Base-by-base conservation (phyloP, 306 rosid genomes). In the Vigna reflexopilosa region DNA sequence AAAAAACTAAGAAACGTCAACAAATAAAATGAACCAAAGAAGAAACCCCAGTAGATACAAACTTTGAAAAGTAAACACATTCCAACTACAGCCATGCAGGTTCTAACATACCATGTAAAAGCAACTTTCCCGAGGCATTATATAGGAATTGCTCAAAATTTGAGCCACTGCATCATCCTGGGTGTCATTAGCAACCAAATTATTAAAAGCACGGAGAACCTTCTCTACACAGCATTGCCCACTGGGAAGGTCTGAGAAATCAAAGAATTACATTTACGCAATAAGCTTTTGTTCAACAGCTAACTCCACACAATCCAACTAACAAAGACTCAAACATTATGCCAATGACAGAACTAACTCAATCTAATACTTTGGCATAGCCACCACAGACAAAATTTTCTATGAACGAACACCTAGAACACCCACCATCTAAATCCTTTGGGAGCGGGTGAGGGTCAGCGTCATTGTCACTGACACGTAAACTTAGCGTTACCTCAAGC, bases 71-170 rank as follows among this genome's bases (percentile, higher is more conserved):
- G 50, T 32, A 68, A 73, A 73, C 55, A 80, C 22, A 51, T 49
- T 49, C 50, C 34, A 13, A 20, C 19, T 17, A 47, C 19, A 38
- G 30, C 20, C 38, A 22, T 15, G 67, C 55, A 28, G 42, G 68
- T 19, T 70, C 32, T 17, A 72, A 73, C 85, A 83, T 91, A 95
- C 98, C 98, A 91, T 92, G 89, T 89, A 89, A 89, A 95, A 91
- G 81, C 89, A 86, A 76, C 98, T 90, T 77, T 86, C 83, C 6
- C 65, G 84, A 17, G 98, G 98, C 12, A 92, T 49, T 52, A 95
- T 64, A 81, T 88, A 95, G 57, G 2, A 74, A 85, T 73, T 74
- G 81, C 65, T 61, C 80, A 88, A 54, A 89, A 92, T 86, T 70
- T 88, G 90, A 61, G 92, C 98, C 73, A 91, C 93, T 0, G 72